These are phyloP conservation scores for Coemansia sp. DNA, from an alignment of 192 early-diverging fungal species.

Conservation along the genomic window DNA sequence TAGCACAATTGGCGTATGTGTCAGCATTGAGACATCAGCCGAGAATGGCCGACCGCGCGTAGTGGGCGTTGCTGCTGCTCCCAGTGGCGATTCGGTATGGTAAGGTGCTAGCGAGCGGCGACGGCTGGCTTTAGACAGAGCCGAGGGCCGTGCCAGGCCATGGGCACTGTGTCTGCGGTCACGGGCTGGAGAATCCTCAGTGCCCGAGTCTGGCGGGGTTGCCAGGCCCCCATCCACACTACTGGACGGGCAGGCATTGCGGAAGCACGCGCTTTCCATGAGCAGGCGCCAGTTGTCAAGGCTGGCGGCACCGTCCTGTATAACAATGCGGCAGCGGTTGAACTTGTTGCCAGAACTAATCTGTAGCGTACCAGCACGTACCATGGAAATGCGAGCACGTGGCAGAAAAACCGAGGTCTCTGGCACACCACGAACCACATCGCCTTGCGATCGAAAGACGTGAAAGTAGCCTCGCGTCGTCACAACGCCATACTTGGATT, in stretches of 20 bases:
- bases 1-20: slow-evolving; percentile 22
- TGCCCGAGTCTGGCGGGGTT: slow-evolving; percentile 36
- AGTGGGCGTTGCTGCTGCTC: slow-evolving; percentile 11
- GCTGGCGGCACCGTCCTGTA: slow-evolving; percentile 35
- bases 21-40: slow-evolving; percentile 40
- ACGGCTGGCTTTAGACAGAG: neutral
- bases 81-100: neutral
- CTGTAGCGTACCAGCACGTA: slow-evolving; percentile 27
- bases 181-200: slow-evolving; percentile 21
- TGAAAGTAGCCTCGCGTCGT: slow-evolving; percentile 48
- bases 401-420: slow-evolving; percentile 48
- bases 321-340: slow-evolving; percentile 39
- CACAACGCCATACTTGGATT: slow-evolving; percentile 50
- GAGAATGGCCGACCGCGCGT: slow-evolving; percentile 38
- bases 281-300: slow-evolving; percentile 38
- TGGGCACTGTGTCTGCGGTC: neutral
- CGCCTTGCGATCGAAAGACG: slow-evolving; percentile 52
- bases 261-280: slow-evolving; percentile 29
- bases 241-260: neutral
- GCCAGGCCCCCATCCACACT: slow-evolving; percentile 13
- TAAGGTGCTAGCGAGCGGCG: neutral
- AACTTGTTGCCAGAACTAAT: slow-evolving; percentile 37
- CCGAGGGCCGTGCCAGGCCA: neutral
- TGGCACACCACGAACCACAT: slow-evolving; percentile 42
- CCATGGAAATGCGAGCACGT: slow-evolving; percentile 23